Percentiles rank a stretch among this genome's conserved stretches.
Conservation (phyloP, 1,284 basidiomycete species). For the Sutorius eximius region DNA sequence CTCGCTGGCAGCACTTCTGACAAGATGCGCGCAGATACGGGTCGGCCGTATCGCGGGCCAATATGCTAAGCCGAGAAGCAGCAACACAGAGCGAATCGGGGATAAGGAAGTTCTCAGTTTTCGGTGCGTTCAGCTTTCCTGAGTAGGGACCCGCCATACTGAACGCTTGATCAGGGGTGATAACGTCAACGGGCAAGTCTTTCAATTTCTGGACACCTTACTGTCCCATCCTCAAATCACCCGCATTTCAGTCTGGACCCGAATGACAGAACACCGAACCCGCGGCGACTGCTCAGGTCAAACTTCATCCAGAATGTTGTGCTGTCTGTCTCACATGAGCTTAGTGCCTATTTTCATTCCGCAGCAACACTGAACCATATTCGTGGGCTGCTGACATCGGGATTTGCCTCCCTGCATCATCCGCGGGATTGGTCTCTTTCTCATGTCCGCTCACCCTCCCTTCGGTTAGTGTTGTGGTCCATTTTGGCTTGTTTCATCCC, state of each 20-base stretch:
- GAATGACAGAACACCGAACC: conserved; percentile 83
- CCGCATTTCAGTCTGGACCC: conserved; percentile 50
- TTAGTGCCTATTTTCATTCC: conserved; percentile 94
- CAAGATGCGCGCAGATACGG: conserved; percentile 56
- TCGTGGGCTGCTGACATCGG: conserved; percentile 83
- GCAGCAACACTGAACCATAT: conserved; percentile 93
- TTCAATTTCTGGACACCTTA: conserved; percentile 26
- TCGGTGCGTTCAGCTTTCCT: conserved; percentile 47
- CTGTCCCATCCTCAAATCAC: neutral
- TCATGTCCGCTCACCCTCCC: conserved; percentile 82
- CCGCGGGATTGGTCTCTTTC: conserved; percentile 91
- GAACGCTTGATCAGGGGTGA: conserved; percentile 69
- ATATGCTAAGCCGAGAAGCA: conserved; percentile 95
- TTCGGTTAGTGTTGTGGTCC: conserved; percentile 49
- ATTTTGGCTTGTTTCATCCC: neutral
- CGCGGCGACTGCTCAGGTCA: conserved; percentile 79
- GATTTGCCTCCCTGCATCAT: conserved; percentile 89
- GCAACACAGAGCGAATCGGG: conserved; percentile 76
- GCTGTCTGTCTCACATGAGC: conserved; percentile 5
- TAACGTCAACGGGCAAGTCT: conserved; percentile 84
- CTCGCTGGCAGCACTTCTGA: conserved; percentile 7
- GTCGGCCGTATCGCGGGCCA: conserved; percentile 94
- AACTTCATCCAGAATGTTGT: conserved; percentile 2
- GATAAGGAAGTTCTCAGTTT: conserved; percentile 77
- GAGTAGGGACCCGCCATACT: neutral